Evolutionary conservation across 495 filamentous ascomycete genomes (phyloP).

Genomic region (Neurospora sp.): DNA sequence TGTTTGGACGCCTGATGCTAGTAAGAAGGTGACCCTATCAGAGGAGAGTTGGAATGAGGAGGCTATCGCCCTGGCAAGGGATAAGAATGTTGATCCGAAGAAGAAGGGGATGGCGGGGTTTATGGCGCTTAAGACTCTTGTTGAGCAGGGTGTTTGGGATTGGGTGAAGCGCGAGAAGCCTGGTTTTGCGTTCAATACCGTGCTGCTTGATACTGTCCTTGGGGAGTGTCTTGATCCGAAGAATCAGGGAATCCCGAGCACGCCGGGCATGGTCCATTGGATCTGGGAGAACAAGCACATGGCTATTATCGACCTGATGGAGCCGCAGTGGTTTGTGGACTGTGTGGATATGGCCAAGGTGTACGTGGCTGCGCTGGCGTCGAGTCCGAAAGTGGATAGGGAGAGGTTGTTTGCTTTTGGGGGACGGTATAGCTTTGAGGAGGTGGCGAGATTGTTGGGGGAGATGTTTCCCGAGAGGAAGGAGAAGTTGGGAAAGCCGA

Average conservation of each 20-base stretch:
- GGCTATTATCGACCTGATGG: conserved; percentile 16
- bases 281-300: conserved; percentile 19
- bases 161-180: conserved; percentile 24
- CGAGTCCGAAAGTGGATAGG: conserved; percentile 17
- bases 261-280: conserved; percentile 24
- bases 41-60: conserved; percentile 22
- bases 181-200: conserved; percentile 20
- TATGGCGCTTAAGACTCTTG: conserved; percentile 27
- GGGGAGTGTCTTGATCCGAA: conserved; percentile 23
- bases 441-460: conserved; percentile 20
- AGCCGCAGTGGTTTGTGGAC: conserved; percentile 27
- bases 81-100: neutral
- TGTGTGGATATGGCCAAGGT: conserved; percentile 20
- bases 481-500: conserved; percentile 9
- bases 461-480: conserved; percentile 19
- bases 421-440: conserved; percentile 22
- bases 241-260: conserved; percentile 19
- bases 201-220: conserved; percentile 24
- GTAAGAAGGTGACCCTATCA: conserved; percentile 12
- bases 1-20: conserved; percentile 20
- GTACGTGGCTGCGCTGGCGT: conserved; percentile 21
- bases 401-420: conserved; percentile 25
- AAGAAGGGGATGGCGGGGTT: conserved; percentile 21
- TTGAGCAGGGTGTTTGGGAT: conserved; percentile 27
- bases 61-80: conserved; percentile 15